Base-by-base conservation (phyloP, 2,329 filamentous ascomycete species). In the Sporothrix schenckii region DNA sequence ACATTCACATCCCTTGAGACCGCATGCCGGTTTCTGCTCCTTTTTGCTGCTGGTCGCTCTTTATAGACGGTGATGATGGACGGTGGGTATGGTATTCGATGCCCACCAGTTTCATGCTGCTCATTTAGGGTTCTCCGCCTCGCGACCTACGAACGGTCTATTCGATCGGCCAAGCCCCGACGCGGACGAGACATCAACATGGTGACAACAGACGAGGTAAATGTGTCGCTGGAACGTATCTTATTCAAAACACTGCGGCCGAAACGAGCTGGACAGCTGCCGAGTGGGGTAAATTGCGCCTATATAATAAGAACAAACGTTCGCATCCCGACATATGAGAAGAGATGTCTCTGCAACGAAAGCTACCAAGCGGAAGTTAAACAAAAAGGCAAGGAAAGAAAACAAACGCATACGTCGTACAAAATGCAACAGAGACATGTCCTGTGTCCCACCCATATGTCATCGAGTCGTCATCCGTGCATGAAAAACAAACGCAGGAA, bases 1-100 rank as follows among this genome's bases (percentile, higher is more conserved):
- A 74, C 69, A 39, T 68, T 74, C 70, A 74, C 73, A 74, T 72
- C 39, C n/a, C 34, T 54, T 24, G 19, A 66, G 14, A 53, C 21
- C 61, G 27, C 24, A 50, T 2, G 14, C 14, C 27, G 24, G 61
- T 30, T 16, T 65, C 44, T 49, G 21, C 16, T 27, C 39, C 27
- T 4, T 27, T 41, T 39, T 39, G 14, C 7, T 11, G 16, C 4
- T 6, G 13, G 14, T 9, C 58, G 13, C 27, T 14, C 0, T 54
- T 7, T 21, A 21, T 16, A 4, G 54, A n/a, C 30, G 54, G 54
- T 19, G 30, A 16, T 39, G 27, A 39, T 39, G 27, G 27, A 39
- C 3, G 54, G 14, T 9, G 54, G 54, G 54, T 19, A 58, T 41
- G 54, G 54, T 21, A 58, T n/a, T 39, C 9, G 54, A 41, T 58